Base-by-base conservation (phyloP, 306 rosid species). In the Medicago lupulina region DNA sequence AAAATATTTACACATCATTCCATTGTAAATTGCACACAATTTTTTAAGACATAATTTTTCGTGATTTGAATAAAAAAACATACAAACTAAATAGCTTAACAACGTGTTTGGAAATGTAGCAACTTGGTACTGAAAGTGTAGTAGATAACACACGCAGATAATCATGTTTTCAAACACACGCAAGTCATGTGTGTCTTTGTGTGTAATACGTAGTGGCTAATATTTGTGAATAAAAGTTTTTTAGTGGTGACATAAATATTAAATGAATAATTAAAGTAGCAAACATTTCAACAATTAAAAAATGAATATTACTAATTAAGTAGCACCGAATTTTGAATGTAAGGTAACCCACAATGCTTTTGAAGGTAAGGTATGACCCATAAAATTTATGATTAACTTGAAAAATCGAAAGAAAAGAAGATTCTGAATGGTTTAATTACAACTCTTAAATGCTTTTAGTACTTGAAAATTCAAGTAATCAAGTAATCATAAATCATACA, bases 391-490 rank as follows among this genome's bases (percentile, higher is more conserved):
- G 4, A 28, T 28, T 28, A 28, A 28, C 3, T 28, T 28, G n/a
- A 28, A 28, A 39, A 74, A 64, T 21, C 2, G 7, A 59, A 81
- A 62, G 69, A 62, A 76, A 82, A 77, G 81, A 82, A 82, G 82
- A 72, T 77, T 82, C 71, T 47, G 39, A 43, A 18, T 46, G 51
- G 73, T 62, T 76, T 70, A 81, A 70, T 70, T 70, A 28, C 16
- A 54, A 21, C 31, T 77, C 78, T 64, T 81, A 62, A 55, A 64
- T 74, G 50, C 85, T 82, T 82, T 82, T 58, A 75, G 60, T 51
- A 77, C 78, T 82, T 82, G 74, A 76, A 76, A 63, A 46, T 64
- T 77, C 51, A 82, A 67, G 78, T 66, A 57, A 57, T 77, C 51
- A 82, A 67, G 78, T 66, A 57, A 57, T 47, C 21, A 58, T 54